Base-by-base conservation (phyloP, 768 basidiomycete genomes). In the Rhodotorula kratochvilovae region DNA sequence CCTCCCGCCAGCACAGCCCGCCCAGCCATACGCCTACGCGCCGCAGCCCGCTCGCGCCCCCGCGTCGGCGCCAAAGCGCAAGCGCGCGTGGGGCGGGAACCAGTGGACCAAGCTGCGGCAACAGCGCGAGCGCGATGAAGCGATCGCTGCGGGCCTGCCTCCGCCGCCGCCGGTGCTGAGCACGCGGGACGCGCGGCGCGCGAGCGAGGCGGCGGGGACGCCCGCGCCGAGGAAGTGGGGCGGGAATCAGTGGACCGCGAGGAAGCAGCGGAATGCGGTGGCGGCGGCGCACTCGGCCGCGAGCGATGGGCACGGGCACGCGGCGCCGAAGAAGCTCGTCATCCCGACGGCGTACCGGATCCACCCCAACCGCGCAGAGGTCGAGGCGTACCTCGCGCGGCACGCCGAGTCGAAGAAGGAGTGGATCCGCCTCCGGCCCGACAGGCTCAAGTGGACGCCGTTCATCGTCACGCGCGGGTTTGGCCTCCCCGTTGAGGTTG, bases 401-500 rank as follows among this genome's bases (percentile, higher is more conserved):
- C 90, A 90, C 87, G 87, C 89, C 71, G 54, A 61, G 53, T 16
- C 23, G 79, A 81, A 45, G 54, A 96, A 93, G 81, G 90, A 89
- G 10, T 90, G 92, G 76, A 77, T 92, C 70, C 85, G 81, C 57
- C 77, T 84, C 67, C 86, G 85, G 74, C 88, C 92, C 2, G 92
- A 95, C 77, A 87, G 87, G 79, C 84, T 98, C 71, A 92, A 91
- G 78, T 99, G 95, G 90, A 94, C 88, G 72, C 95, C 95, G 36
- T 98, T 95, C 81, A 82, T 96, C 50, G 80, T 92, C 31, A 74
- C 74, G 31, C 46, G 71, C 35, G 74, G 67, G 31, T 68, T 62
- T 13, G 73, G 70, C 11, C 36, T 71, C 29, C 50, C 16, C 5
- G 60, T 48, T 12, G 66, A 74, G 4, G 68, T 71, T 3, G 68